A percentile compares a stretch with the other conserved stretches of the same genome.
These are phyloP conservation scores for Rhamnella rubrinervis DNA, from an alignment of 331 rosid species.

Conservation along the genomic window DNA sequence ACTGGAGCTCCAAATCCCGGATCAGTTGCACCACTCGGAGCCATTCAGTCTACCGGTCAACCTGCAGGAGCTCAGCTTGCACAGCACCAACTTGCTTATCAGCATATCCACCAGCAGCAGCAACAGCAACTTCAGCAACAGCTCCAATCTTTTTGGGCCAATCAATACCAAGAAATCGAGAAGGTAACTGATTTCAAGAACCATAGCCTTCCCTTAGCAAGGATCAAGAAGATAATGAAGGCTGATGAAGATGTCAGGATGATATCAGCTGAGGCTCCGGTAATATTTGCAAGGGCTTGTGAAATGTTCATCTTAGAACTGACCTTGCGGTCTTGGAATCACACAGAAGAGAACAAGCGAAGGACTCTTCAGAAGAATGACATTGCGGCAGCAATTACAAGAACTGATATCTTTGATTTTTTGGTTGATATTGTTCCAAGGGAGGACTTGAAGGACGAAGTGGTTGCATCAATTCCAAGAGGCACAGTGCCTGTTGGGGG, in stretches of 20 bases:
- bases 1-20: constrained; percentile 45
- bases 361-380: constrained; percentile 83
- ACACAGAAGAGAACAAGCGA: constrained; percentile 83
- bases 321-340: constrained; percentile 84
- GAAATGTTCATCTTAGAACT: constrained; percentile 81
- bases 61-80: constrained; percentile 72
- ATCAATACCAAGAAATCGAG: constrained; percentile 70
- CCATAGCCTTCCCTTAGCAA: constrained; percentile 83
- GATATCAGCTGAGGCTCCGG: constrained; percentile 90
- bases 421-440: constrained; percentile 84
- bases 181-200: constrained; percentile 80
- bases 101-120: constrained; percentile 84
- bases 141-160: constrained; percentile 58
- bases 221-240: constrained; percentile 90
- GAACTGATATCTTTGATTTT: constrained; percentile 85
- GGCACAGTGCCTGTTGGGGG: constrained; percentile 84
- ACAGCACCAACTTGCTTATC: constrained; percentile 83
- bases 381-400: constrained; percentile 79
- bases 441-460: constrained; percentile 81
- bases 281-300: constrained; percentile 76
- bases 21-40: constrained; percentile 48
- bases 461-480: constrained; percentile 77
- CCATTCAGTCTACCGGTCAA: constrained; percentile 54
- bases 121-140: constrained; percentile 82
- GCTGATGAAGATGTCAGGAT: constrained; percentile 86